These are phyloP conservation scores for Candida albicans DNA, from an alignment of 1,139 yeast species.

Conservation along the genomic window DNA sequence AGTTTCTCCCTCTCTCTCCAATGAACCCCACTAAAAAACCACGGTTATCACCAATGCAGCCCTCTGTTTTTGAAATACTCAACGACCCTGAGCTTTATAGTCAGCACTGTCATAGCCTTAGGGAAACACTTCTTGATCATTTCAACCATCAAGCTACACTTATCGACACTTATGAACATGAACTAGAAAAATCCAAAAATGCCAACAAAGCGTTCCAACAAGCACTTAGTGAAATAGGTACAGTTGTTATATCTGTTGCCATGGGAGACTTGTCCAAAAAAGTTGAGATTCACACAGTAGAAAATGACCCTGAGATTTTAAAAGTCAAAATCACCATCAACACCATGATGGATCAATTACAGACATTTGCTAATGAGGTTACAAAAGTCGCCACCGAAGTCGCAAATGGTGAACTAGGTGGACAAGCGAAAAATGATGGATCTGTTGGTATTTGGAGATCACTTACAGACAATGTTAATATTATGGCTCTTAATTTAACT, in stretches of 20 bases:
- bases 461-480: slow-evolving; percentile 79
- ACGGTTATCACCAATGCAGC: too few species aligned
- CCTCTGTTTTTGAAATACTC: too few species aligned
- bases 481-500: slow-evolving; percentile 83
- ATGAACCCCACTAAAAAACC: too few species aligned
- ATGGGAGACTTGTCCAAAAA: slow-evolving; percentile 82
- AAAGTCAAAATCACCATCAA: slow-evolving; percentile 80
- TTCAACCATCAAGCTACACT: slow-evolving; percentile 27
- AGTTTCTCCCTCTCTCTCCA: too few species aligned
- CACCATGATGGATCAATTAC: slow-evolving; percentile 86
- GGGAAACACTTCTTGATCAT: too few species aligned
- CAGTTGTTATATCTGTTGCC: slow-evolving; percentile 80
- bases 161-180: slow-evolving; percentile 31
- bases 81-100: too few species aligned
- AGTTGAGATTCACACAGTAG: slow-evolving; percentile 69
- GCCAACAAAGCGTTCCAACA: slow-evolving; percentile 77
- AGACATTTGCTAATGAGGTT: slow-evolving; percentile 78
- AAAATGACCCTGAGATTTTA: slow-evolving; percentile 72
- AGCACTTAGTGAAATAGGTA: slow-evolving; percentile 76
- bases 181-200: slow-evolving; percentile 53
- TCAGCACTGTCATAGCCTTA: too few species aligned
- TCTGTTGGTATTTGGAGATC: slow-evolving; percentile 87
- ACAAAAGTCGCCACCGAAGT: slow-evolving; percentile 87
- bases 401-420: slow-evolving; percentile 86
- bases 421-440: slow-evolving; percentile 81